Conservation (phyloP, 2,329 filamentous ascomycete species). For the Aspergillus sojae region DNA sequence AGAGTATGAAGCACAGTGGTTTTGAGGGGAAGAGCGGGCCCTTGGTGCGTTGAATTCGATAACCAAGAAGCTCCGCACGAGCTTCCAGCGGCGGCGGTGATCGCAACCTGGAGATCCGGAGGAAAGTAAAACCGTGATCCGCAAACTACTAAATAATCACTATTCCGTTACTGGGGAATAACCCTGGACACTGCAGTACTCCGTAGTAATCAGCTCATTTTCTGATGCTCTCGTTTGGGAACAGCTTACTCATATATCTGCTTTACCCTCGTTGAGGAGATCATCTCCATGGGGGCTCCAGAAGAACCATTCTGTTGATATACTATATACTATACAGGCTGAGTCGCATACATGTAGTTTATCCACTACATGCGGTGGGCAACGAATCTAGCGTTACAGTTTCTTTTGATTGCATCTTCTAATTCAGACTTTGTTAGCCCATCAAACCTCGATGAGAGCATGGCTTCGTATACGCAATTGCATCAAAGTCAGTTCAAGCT, state of each 20-base stretch:
- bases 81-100: constrained; percentile 14
- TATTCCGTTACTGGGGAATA: background rate
- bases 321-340: background rate
- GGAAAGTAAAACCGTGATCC: constrained; percentile 16
- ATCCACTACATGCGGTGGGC: constrained; percentile 17
- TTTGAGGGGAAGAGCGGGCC: constrained; percentile 21
- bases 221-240: background rate
- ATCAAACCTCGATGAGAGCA: background rate
- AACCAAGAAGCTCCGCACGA: constrained; percentile 14
- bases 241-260: background rate
- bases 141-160: background rate
- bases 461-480: constrained; percentile 13
- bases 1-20: constrained; percentile 25
- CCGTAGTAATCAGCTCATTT: background rate
- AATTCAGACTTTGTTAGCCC: background rate
- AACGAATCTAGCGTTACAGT: background rate
- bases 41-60: constrained; percentile 3
- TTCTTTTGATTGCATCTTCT: background rate
- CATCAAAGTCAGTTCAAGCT: constrained; percentile 21
- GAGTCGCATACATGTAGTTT: constrained; percentile 16
- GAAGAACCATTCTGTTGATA: background rate
- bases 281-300: background rate
- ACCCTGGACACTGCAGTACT: background rate
- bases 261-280: background rate
- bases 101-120: constrained; percentile 16